Base-by-base conservation (phyloP, 139 green algal species). In the Tetraselmis striata region DNA sequence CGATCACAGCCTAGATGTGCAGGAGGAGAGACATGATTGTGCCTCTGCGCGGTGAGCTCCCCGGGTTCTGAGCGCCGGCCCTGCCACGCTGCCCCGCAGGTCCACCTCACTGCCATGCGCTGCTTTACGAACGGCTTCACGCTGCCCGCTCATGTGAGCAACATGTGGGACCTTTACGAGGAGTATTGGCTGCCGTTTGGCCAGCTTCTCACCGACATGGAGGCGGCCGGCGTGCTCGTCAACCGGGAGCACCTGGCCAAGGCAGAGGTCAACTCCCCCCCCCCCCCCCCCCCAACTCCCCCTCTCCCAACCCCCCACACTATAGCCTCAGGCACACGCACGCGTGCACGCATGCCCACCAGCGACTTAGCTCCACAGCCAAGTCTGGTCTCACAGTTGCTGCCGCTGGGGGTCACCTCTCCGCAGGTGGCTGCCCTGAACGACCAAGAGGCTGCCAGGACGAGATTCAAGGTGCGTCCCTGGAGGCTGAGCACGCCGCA, bases 121-220 rank as follows among this genome's bases (percentile, higher is more conserved):
- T 77, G 74, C 74, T 29, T 22, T 18, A 2, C 74, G 5, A 28
- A 77, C 25, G 5, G 23, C 25, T 29, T 77, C 74, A 22, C 74
- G 2, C 74, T 77, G 25, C 78, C 29, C 31, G 1, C 29, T 11
- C 30, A 74, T 2, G 0, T 83, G 1, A 26, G 83, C 31, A 92
- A 23, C 24, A 87, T 95, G 80, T 96, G 87, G 90, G 91, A 98
- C 59, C 85, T 98, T 76, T 98, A 98, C 90, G 23, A 85, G 28
- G 28, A 87, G 28, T 92, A 92, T 82, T 97, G 92, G 92, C 79
- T 82, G 31, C 90, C 92, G 1, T 98, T 98, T 92, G 96, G 96
- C 1, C 88, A 93, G 80, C 85, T 99, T 80, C 90, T 99, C 59
- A 98, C 95, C 0, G 90, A 96, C 80, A 97, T 99, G 95, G 96